A percentile compares a stretch with the other conserved stretches of the same genome.
These are phyloP conservation scores for Citeromyces hawaiiensis DNA, from an alignment of 1,139 yeast genomes.

Conservation along the genomic window DNA sequence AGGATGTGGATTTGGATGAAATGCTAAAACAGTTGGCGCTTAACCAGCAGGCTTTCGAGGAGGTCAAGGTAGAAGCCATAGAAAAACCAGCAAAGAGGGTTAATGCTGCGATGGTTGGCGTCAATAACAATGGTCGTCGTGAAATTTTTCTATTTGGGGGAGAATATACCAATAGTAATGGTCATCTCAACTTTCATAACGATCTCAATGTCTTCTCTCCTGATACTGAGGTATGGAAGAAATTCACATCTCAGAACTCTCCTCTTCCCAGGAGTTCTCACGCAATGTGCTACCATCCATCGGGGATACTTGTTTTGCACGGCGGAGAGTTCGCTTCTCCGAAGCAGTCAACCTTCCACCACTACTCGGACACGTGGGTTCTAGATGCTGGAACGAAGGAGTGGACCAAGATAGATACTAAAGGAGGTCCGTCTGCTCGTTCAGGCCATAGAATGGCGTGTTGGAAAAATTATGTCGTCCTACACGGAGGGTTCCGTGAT, in stretches of 20 bases:
- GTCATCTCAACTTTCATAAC: constrained; percentile 52
- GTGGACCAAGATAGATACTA: constrained; percentile 78
- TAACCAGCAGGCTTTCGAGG: constrained; percentile 70
- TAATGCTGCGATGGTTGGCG: constrained; percentile 64
- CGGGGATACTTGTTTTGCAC: constrained; percentile 73
- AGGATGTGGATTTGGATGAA: constrained; percentile 80
- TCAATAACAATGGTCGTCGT: constrained; percentile 61
- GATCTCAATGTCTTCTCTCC: constrained; percentile 65
- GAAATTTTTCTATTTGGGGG: constrained; percentile 88
- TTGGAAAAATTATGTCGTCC: constrained; percentile 80
- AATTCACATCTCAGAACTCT: constrained; percentile 64
- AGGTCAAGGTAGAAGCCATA: constrained; percentile 46
- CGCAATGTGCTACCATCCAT: constrained; percentile 87
- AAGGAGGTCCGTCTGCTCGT: constrained; percentile 70
- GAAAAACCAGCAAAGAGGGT: constrained; percentile 54
- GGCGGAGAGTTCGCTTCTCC: constrained; percentile 98
- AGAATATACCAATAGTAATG: constrained; percentile 33
- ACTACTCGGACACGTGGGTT: constrained; percentile 93
- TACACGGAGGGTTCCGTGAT: constrained; percentile 92
- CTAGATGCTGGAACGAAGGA: constrained; percentile 74
- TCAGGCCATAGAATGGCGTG: constrained; percentile 86
- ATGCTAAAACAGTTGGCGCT: constrained; percentile 65
- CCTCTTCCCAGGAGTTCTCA: constrained; percentile 94
- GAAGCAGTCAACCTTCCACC: constrained; percentile 90
- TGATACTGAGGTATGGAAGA: constrained; percentile 76